These are phyloP conservation scores for Solanum tarijense DNA, from an alignment of 257 asterid species.

Conservation along the genomic window DNA sequence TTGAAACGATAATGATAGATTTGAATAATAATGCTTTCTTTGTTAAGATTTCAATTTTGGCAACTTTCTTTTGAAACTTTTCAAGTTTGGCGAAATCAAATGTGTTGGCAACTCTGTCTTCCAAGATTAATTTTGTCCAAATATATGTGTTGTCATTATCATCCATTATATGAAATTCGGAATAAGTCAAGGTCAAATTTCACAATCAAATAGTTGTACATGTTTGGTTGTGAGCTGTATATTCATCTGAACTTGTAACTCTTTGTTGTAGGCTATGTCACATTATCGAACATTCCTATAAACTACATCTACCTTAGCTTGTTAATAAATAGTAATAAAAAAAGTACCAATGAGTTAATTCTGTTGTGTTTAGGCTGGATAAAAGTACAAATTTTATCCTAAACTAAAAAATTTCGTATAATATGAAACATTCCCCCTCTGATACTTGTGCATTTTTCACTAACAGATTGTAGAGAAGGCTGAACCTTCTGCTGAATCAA, in stretches of 20 bases:
- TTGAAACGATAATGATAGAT: background rate
- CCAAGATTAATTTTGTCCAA: background rate
- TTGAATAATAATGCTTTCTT: no score
- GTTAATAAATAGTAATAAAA: background rate
- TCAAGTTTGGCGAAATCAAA: background rate
- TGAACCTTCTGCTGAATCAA: slow-evolving; percentile 10
- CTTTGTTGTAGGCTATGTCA: background rate
- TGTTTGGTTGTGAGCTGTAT: background rate
- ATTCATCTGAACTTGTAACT: background rate
- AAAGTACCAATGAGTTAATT: background rate
- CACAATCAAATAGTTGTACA: background rate
- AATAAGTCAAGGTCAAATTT: background rate
- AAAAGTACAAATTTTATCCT: background rate
- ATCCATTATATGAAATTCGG: background rate
- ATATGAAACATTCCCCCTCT: background rate
- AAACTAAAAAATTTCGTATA: background rate
- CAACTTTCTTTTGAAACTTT: background rate
- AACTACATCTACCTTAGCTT: background rate
- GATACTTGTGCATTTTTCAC: background rate
- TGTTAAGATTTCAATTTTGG: background rate
- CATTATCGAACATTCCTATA: background rate
- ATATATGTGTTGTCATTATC: background rate
- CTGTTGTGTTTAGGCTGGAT: background rate
- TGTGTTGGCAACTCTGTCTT: background rate
- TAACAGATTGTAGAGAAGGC: slow-evolving; percentile 13